Conservation (phyloP, 306 rosid genomes). For the Quercus ilex region DNA sequence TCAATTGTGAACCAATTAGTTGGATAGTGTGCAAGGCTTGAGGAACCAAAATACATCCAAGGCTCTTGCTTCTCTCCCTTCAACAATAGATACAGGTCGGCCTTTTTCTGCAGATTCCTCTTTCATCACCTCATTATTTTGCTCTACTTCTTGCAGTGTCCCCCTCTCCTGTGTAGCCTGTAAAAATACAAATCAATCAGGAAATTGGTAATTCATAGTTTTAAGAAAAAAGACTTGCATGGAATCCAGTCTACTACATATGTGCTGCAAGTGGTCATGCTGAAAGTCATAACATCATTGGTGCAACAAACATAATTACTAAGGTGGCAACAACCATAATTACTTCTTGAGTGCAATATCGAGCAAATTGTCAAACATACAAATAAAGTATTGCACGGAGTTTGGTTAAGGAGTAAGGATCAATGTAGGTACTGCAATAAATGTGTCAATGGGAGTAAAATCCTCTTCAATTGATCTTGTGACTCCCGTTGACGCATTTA, state of each 20-base stretch:
- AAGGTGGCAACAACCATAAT: no score
- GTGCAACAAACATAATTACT: no score
- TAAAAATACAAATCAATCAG: not conserved
- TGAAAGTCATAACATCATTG: no score
- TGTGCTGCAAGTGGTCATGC: no score
- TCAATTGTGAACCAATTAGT: conserved; percentile 20
- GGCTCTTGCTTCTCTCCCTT: conserved; percentile 64
- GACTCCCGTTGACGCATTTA: no score
- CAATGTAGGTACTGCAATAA: no score
- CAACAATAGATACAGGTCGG: conserved; percentile 37
- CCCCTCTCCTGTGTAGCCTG: conserved; percentile 58
- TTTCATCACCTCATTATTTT: conserved; percentile 38
- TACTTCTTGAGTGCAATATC: no score
- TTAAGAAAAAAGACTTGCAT: no score
- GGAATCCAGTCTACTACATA: not conserved
- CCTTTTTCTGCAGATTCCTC: conserved; percentile 39
- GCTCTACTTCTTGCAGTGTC: conserved; percentile 44
- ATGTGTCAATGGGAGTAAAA: not conserved
- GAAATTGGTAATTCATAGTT: not conserved
- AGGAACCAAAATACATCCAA: conserved; percentile 92
- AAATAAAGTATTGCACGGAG: no score
- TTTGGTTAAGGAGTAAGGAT: no score
- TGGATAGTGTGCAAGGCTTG: conserved; percentile 82
- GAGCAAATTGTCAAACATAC: no score
- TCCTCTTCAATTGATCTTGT: no score